These are phyloP conservation scores for Mycena sp. DNA, from an alignment of 1,284 basidiomycete species.

Conservation along the genomic window DNA sequence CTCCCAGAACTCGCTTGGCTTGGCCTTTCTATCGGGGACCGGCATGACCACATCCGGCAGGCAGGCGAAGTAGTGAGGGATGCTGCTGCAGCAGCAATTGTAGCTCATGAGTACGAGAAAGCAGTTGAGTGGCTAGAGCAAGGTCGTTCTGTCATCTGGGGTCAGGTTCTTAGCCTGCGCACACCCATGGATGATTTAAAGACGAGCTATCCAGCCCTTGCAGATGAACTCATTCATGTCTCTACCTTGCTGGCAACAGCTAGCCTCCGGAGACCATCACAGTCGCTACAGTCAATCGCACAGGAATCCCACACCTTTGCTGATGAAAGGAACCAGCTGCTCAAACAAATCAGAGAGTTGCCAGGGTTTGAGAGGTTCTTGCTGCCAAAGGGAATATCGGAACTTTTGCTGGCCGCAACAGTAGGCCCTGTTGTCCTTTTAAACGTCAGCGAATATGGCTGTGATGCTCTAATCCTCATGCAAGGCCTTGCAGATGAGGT, in stretches of 20 bases:
- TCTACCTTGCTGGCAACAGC: not conserved
- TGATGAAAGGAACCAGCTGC: not conserved
- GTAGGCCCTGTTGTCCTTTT: constrained; percentile 1
- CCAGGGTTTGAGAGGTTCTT: not conserved
- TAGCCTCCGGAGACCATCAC: not conserved
- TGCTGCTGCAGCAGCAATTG: not conserved
- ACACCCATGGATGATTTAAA: not conserved
- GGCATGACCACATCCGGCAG: not conserved
- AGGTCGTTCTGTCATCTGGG: not conserved
- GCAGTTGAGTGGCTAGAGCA: constrained; percentile 4
- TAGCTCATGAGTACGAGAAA: not conserved
- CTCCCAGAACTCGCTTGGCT: not conserved
- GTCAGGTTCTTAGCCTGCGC: not conserved
- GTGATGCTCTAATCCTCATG: constrained; percentile 9
- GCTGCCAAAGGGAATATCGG: not conserved
- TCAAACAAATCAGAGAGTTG: not conserved
- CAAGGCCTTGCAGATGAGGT: not conserved
- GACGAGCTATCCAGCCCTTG: not conserved
- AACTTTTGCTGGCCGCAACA: constrained; percentile 1
- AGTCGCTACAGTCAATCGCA: not conserved
- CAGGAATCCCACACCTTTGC: not conserved
- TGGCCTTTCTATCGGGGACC: not conserved
- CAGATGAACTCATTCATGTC: not conserved
- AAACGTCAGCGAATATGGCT: not conserved
- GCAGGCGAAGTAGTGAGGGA: not conserved